These are phyloP conservation scores for Murraya paniculata DNA, from an alignment of 345 rosid genomes.

Conservation along the genomic window DNA sequence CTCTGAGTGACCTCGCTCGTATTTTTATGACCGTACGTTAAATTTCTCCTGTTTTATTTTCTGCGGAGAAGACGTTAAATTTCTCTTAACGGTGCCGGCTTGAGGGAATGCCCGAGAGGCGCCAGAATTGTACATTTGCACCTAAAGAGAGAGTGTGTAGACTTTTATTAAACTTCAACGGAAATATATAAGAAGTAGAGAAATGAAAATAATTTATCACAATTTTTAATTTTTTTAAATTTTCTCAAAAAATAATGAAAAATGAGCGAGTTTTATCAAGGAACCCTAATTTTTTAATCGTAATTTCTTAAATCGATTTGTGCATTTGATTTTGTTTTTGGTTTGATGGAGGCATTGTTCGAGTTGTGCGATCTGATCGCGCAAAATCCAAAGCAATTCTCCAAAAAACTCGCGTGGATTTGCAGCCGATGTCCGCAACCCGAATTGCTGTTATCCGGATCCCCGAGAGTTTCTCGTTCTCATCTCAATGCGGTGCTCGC, in stretches of 20 bases:
- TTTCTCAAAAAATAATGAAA: neutral
- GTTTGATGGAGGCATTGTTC: conserved; percentile 73
- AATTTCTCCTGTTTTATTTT: too few relatives aligned
- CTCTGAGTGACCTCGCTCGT: neutral
- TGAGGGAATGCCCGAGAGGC: neutral
- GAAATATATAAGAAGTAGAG: neutral
- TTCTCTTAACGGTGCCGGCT: neutral
- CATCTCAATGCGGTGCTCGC: conserved; percentile 93
- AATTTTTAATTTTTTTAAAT: neutral
- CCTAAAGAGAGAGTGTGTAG: too few relatives aligned
- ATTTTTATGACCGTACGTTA: neutral
- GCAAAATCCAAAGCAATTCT: conserved; percentile 68
- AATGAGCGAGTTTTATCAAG: neutral
- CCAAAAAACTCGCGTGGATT: conserved; percentile 81
- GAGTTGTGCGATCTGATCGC: conserved; percentile 86
- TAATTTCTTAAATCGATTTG: neutral
- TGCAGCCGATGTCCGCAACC: conserved; percentile 90
- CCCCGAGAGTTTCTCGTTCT: conserved; percentile 73
- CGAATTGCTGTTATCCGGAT: conserved; percentile 54
- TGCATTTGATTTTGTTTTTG: conserved; percentile 4
- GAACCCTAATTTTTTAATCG: neutral
- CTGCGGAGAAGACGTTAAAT: neutral
- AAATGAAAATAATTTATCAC: neutral
- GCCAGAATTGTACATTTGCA: conserved; percentile 12
- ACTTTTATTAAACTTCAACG: too few relatives aligned